phyloP scores from a whole-genome alignment of 257 asterid species.

The Scutellaria barbata region DNA sequence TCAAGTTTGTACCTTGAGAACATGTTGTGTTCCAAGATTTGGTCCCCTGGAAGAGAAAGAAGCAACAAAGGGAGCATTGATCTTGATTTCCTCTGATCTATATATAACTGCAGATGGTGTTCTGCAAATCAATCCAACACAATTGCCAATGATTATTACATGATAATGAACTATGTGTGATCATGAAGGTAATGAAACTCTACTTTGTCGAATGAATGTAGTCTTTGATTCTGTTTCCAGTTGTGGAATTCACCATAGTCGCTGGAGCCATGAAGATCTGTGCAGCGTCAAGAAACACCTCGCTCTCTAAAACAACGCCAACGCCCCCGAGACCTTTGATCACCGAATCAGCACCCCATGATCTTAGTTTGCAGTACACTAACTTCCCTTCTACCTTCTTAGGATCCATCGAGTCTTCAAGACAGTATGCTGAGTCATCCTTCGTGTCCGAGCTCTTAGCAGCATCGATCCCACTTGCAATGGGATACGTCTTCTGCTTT shows the following conservation, averaged over 20 bases:
- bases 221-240: conserved; percentile 53
- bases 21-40: conserved; percentile 57
- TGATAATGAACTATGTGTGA: background rate
- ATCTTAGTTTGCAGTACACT: conserved; percentile 62
- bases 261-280: conserved; percentile 82
- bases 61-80: conserved; percentile 74
- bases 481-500: conserved; percentile 63
- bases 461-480: conserved; percentile 65
- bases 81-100: conserved; percentile 64
- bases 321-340: conserved; percentile 76
- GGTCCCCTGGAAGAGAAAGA: conserved; percentile 95
- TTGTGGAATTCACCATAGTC: conserved; percentile 60
- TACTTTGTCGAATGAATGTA: conserved; percentile 73
- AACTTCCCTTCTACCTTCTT: conserved; percentile 80
- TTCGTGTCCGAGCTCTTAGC: conserved; percentile 58
- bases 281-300: conserved; percentile 61
- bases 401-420: conserved; percentile 76
- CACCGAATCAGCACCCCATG: conserved; percentile 74
- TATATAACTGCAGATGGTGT: conserved; percentile 69
- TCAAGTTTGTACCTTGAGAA: conserved; percentile 65
- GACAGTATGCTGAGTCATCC: conserved; percentile 60
- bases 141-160: background rate
- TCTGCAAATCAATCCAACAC: conserved; percentile 46
- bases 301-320: conserved; percentile 69
- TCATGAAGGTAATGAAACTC: background rate